Base-by-base conservation (phyloP, 2,329 filamentous ascomycete genomes). In the Aureobasidium uvarum region DNA sequence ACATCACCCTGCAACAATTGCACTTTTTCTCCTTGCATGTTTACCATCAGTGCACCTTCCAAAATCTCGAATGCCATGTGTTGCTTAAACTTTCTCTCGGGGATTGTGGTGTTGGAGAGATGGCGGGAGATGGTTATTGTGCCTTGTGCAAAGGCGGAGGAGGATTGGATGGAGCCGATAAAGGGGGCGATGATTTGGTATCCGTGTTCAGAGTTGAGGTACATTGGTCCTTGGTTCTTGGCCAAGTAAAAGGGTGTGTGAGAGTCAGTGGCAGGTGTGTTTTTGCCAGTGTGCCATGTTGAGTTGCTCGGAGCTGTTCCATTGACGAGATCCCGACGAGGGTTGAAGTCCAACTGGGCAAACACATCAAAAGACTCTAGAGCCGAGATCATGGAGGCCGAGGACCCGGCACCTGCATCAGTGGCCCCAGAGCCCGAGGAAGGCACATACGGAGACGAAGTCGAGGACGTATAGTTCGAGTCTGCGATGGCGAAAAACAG, bases 181-280 rank as follows among this genome's bases (percentile, higher is more conserved):
- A 82, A 76, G 2, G 80, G 79, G 67, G 78, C 75, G 2, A 82
- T 71, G 64, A 82, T 74, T 69, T 79, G 76, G 70, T 81, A 81
- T 41, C 28, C 33, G n/a, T 41, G 31, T 50, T 74, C 75, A 20
- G 71, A 69, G 68, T 77, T 78, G 5, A 82, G 73, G 65, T 78
- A 81, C 68, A 80, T 81, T 11, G 79, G 78, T 0, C 80, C 80
- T 65, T 78, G 79, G 68, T 78, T 75, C 67, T 80, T 81, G 38
- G 80, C 81, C 43, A 81, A 67, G 67, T 78, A 81, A 68, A 78
- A 79, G 1, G 79, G 78, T 14, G 75, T 74, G 1, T 67, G 67
- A 0, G 71, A 67, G 64, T 75, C 68, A 5, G 58, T 36, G 6
- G 74, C 74, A 10, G 80, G 72, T 5, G 69, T 43, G 54, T 79